These are phyloP conservation scores for Begonia loranthoides DNA, from an alignment of 306 rosid genomes.

Conservation along the genomic window DNA sequence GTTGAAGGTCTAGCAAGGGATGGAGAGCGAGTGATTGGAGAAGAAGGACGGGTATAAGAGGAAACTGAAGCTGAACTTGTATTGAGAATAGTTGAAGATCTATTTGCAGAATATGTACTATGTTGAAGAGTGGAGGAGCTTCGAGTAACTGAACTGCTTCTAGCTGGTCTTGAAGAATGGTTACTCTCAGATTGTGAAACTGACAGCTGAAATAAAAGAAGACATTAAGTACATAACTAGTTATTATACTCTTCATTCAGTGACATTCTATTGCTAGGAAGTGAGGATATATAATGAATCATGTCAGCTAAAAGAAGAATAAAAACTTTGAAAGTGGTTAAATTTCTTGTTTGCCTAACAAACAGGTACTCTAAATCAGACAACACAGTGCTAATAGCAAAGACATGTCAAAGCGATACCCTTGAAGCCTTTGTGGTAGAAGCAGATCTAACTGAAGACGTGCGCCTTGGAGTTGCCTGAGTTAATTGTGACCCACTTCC, in stretches of 20 bases:
- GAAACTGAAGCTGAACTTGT: constrained; percentile 93
- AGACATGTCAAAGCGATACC: constrained; percentile 26
- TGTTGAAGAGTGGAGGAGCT: constrained; percentile 60
- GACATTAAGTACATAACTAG: too few relatives aligned
- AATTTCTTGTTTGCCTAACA: too few relatives aligned
- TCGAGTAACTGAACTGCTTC: constrained; percentile 96
- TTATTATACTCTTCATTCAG: too few relatives aligned
- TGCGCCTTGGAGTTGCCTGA: constrained; percentile 39
- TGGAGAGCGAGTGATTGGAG: constrained; percentile 58
- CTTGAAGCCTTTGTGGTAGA: constrained; percentile 69
- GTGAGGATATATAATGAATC: too few relatives aligned
- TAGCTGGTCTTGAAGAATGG: constrained; percentile 59
- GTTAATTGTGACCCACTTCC: constrained; percentile 39
- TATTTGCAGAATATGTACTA: constrained; percentile 54
- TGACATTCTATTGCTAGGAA: too few relatives aligned
- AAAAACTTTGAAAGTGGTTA: too few relatives aligned
- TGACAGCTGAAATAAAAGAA: constrained; percentile 58
- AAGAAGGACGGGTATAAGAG: constrained; percentile 75
- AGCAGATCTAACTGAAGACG: constrained; percentile 45
- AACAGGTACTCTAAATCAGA: too few relatives aligned
- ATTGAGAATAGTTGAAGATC: constrained; percentile 69
- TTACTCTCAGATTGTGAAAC: constrained; percentile 71
- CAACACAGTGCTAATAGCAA: too few relatives aligned
- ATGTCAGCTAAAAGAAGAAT: too few relatives aligned
- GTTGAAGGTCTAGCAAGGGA: constrained; percentile 67